A percentile compares a stretch with the other conserved stretches of the same genome.
These are phyloP conservation scores for Saccharomycopsis sp. DNA, from an alignment of 805 yeast species.

Conservation along the genomic window DNA sequence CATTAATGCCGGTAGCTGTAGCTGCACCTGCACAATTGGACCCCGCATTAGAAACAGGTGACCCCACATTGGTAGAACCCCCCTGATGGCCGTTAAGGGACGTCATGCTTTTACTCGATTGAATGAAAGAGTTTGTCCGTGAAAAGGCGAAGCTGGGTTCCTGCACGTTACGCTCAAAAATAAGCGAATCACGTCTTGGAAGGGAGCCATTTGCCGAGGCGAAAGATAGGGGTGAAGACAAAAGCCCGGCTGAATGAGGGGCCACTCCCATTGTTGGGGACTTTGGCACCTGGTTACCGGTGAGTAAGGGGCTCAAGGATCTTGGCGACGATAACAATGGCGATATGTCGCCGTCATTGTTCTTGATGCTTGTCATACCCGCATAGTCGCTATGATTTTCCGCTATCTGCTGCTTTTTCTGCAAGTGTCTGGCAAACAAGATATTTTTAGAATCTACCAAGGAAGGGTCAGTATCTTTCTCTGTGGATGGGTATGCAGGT, in stretches of 20 bases:
- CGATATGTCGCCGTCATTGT: background rate
- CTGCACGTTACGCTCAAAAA: conserved; percentile 20
- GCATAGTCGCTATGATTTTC: too few species aligned
- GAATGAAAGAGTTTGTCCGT: conserved; percentile 13
- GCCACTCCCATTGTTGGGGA: background rate
- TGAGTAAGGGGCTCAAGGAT: background rate
- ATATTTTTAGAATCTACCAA: background rate
- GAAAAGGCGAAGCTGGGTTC: conserved; percentile 17
- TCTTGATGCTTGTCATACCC: too few species aligned
- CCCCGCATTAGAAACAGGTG: background rate
- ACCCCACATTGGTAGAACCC: background rate
- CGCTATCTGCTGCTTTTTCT: background rate
- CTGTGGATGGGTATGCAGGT: background rate
- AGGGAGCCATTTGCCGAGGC: background rate
- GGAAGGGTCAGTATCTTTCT: background rate
- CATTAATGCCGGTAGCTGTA: background rate
- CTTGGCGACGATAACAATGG: background rate
- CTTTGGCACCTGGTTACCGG: background rate
- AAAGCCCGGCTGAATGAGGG: background rate
- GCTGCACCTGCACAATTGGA: background rate
- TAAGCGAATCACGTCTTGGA: conserved; percentile 9
- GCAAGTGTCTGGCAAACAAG: background rate
- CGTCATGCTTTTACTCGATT: conserved; percentile 7
- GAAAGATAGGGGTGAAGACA: background rate
- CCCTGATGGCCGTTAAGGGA: background rate